A percentile compares a stretch with the other conserved stretches of the same genome.
phyloP scores from a whole-genome alignment of 352 stramenopile species.

The Globisporangium iwayamae region DNA sequence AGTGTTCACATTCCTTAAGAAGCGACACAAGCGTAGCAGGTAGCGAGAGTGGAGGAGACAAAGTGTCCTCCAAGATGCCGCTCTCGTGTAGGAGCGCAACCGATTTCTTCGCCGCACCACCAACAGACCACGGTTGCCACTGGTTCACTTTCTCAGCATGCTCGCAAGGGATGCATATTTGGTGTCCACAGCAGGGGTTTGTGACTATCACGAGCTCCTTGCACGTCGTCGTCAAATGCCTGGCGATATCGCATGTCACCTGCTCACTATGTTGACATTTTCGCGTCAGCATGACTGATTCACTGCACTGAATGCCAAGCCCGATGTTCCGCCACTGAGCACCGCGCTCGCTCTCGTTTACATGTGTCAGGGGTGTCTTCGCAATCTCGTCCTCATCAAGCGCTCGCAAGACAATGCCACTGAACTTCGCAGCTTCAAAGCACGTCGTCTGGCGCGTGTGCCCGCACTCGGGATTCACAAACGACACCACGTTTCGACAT shows the following conservation, averaged over 20 bases:
- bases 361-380: slow-evolving; percentile 24
- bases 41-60: slow-evolving; percentile 23
- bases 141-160: slow-evolving; percentile 19
- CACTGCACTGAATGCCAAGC: slow-evolving; percentile 38
- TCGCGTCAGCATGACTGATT: slow-evolving; percentile 30
- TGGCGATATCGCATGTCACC: slow-evolving; percentile 49
- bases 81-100: slow-evolving; percentile 29
- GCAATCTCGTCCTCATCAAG: slow-evolving; percentile 11
- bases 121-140: slow-evolving; percentile 50
- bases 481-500: slow-evolving; percentile 41
- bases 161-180: slow-evolving; percentile 36
- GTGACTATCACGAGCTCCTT: slow-evolving; percentile 24
- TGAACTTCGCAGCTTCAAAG: slow-evolving; percentile 24
- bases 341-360: slow-evolving; percentile 24
- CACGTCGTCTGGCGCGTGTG: slow-evolving; percentile 59
- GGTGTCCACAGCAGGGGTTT: slow-evolving; percentile 47
- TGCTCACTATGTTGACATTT: slow-evolving; percentile 40
- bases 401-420: not conserved
- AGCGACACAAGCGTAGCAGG: slow-evolving; percentile 24
- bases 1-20: slow-evolving; percentile 33
- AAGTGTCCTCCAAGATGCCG: slow-evolving; percentile 36
- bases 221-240: slow-evolving; percentile 28
- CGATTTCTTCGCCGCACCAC: not conserved
- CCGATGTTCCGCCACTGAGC: slow-evolving; percentile 39
- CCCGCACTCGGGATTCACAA: slow-evolving; percentile 67